Base-by-base conservation (phyloP, 371 early-diverging fungal genomes). In the Blastocladiella emersonii region DNA sequence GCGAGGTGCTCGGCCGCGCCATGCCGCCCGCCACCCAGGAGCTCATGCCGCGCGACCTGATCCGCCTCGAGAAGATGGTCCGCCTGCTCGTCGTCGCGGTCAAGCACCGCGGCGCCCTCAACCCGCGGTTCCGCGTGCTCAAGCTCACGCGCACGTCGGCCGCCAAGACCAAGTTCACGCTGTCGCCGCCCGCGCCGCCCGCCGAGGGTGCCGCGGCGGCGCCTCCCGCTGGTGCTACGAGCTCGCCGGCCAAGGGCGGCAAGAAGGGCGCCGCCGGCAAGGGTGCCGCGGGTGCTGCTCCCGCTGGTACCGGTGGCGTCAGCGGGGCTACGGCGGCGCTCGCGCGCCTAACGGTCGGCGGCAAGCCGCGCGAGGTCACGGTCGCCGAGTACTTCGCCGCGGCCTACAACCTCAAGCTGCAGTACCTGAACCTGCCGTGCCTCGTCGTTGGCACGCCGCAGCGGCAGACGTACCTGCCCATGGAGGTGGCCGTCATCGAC, bases 351-450 rank as follows among this genome's bases (percentile, higher is more conserved):
- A 13, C 39, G 23, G 48, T 23, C n/a, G 41, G 41, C 41, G 41
- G 41, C 41, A 21, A 13, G 41, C 41, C 41, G 41, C 41, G 19
- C 19, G 19, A 48, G 25, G 6, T 48, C 3, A 21, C 48, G 13
- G 90, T 95, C 19, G 84, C 83, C 0, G 67, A 78, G 5, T 95
- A 92, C 72, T 92, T 92, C 66, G 39, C 61, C 34, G 67, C 69
- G 37, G 80, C 77, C n/a, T 93, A 93, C 72, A 79, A 79, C 67
- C 70, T 77, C 45, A 70, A 72, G 12, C 73, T 96, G 55, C 64
- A 72, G 61, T 93, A 80, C 67, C 86, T 91, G 13, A 78, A 81
- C 67, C 71, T 95, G 62, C 94, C 94, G 3, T 94, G 95, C 63
- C 71, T 93, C n/a, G 81, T 84, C 36, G 57, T 90, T 25, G 80